phyloP scores from a whole-genome alignment of 495 filamentous ascomycete species.

The Entonaema liquescens region DNA sequence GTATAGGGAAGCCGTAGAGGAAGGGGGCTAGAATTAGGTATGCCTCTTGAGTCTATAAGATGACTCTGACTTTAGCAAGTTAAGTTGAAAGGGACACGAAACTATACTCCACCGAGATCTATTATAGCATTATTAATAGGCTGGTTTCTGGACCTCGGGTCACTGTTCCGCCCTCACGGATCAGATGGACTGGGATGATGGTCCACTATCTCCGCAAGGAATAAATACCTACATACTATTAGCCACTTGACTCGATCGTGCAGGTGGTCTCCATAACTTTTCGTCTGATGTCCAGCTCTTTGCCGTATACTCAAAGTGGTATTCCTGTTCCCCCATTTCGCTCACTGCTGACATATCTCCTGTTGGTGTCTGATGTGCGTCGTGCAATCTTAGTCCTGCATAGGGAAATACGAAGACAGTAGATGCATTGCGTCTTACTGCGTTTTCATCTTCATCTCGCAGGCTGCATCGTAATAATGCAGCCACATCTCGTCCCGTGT shows the following conservation, averaged over 20 bases:
- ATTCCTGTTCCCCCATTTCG: constrained; percentile 12
- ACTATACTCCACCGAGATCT: not conserved
- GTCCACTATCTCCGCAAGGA: not conserved
- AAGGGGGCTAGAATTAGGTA: too few relatives aligned
- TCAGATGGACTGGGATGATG: not conserved
- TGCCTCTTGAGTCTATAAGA: not conserved
- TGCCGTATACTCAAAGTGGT: not conserved
- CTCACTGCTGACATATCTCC: not conserved
- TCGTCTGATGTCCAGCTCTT: constrained; percentile 14
- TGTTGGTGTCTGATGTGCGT: not conserved
- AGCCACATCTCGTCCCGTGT: constrained; percentile 3
- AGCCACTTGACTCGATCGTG: constrained; percentile 14
- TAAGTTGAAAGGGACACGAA: not conserved
- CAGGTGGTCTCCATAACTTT: not conserved
- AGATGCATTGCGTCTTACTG: not conserved
- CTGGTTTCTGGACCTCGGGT: not conserved
- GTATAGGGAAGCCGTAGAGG: too few relatives aligned
- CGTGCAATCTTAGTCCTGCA: constrained; percentile 4
- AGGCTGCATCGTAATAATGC: not conserved
- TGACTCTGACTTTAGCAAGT: not conserved
- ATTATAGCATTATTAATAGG: not conserved
- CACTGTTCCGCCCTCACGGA: constrained; percentile 4
- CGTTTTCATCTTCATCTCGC: constrained; percentile 8
- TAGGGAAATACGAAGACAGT: not conserved
- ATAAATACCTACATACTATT: constrained; percentile 1